Base-by-base conservation (phyloP, 768 basidiomycete species). In the Panellus pusillus region DNA sequence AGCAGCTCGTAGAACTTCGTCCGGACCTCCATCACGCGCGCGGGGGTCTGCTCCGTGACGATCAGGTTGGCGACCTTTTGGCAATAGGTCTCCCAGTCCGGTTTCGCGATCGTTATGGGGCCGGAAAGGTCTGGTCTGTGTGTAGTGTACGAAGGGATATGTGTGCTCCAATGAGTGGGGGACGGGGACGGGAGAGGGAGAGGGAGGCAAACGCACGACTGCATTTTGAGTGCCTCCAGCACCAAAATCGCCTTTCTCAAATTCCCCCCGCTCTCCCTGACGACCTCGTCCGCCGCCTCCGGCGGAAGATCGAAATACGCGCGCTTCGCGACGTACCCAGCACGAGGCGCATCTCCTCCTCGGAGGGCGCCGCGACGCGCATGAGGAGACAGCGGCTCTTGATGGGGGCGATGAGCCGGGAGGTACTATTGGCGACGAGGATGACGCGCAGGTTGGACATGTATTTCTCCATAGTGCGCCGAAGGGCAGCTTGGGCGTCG, bases 71-170 rank as follows among this genome's bases (percentile, higher is more conserved):
- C 94, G 11, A 98, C 86, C 67, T 93, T 93, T 61, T 86, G 78
- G 61, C 95, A 97, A 67, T 97, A 99, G 11, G 89, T 91, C 70
- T 99, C 97, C 97, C 97, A 99, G 66, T 99, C 97, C n/a, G 97
- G 94, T 70, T 98, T 94, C 13, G 94, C 93, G 52, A 96, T 93
- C 31, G 80, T 78, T 52, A 93, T 71, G 36, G 88, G 73, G 29
- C 90, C 89, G 5, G 84, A 80, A 36, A 96, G 77, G 67, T 93
- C 90, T n/a, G 91, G 89, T 50, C 91, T 93, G 62, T 12, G 44
- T 53, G n/a, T 8, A 20, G 46, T 49, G 35, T 44, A 47, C 28
- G 35, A n/a, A n/a, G 28, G 4, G 14, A 45, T 44, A n/a, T n/a
- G n/a, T n/a, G n/a, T n/a, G n/a, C n/a, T n/a, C n/a, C n/a, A n/a